A percentile compares a stretch with the other conserved stretches of the same genome.
Conservation (phyloP, 805 yeast species). For the Yueomyces sinensis region DNA sequence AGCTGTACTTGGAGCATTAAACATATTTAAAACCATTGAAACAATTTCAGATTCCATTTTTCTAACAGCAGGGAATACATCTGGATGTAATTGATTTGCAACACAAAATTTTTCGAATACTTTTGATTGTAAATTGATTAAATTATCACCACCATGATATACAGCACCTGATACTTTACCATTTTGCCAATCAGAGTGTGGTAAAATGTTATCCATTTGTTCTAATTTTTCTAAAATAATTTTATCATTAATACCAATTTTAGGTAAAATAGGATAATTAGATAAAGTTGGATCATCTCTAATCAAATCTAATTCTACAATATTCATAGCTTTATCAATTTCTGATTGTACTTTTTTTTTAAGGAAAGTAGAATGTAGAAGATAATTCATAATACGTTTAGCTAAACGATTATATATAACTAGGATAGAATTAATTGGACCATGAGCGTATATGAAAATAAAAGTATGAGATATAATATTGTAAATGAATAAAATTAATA, state of each 20-base stretch:
- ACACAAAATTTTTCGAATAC: slow-evolving; percentile 71
- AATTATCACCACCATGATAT: slow-evolving; percentile 84
- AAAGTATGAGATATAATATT: slow-evolving; percentile 3
- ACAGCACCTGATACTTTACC: slow-evolving; percentile 94
- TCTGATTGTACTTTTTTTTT: slow-evolving; percentile 47
- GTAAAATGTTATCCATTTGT: slow-evolving; percentile 29
- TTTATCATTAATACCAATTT: slow-evolving; percentile 36
- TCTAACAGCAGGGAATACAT: slow-evolving; percentile 90
- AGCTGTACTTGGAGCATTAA: slow-evolving; percentile 56
- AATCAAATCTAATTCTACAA: slow-evolving; percentile 47
- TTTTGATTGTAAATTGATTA: slow-evolving; percentile 57
- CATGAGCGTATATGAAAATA: slow-evolving; percentile 26
- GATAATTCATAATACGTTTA: slow-evolving; percentile 17
- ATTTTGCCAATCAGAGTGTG: slow-evolving; percentile 67
- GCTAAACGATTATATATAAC: slow-evolving; percentile 8
- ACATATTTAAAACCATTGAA: slow-evolving; percentile 70
- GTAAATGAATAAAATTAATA: slow-evolving; percentile 9
- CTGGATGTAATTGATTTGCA: slow-evolving; percentile 93
- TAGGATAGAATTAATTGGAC: slow-evolving; percentile 22
- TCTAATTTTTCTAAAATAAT: slow-evolving; percentile 40
- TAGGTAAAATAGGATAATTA: slow-evolving; percentile 43
- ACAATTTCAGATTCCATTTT: slow-evolving; percentile 96
- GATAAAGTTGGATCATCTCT: slow-evolving; percentile 34
- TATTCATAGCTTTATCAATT: slow-evolving; percentile 31
- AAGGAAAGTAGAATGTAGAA: slow-evolving; percentile 39